Evolutionary conservation across 2,329 filamentous ascomycete genomes (phyloP).

Genomic region (Dactylonectria macrodidyma): DNA sequence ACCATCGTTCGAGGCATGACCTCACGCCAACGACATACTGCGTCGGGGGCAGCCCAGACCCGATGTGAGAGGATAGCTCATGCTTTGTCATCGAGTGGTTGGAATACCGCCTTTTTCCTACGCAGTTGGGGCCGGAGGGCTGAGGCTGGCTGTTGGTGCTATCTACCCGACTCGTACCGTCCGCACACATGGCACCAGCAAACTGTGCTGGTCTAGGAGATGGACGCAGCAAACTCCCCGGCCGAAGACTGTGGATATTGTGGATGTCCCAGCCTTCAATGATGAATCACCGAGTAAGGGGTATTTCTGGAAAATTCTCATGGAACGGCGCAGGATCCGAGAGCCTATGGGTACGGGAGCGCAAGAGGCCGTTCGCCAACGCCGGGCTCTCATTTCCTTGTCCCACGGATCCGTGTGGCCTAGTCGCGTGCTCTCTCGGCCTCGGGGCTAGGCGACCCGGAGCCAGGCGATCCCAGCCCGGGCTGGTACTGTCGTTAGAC

Average conservation of each 20-base stretch:
- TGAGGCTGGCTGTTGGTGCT: not conserved
- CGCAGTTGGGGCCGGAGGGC: not conserved
- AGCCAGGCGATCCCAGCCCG: not conserved
- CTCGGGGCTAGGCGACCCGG: not conserved
- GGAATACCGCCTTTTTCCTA: not conserved
- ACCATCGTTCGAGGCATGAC: conserved; percentile 37
- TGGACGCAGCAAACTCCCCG: conserved; percentile 2
- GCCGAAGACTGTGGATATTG: conserved; percentile 16
- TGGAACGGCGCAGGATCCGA: not conserved
- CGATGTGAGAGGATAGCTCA: not conserved
- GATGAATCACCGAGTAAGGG: not conserved
- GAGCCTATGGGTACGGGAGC: not conserved
- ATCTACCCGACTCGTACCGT: not conserved
- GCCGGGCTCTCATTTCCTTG: conserved; percentile 10
- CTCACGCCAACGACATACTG: conserved; percentile 26
- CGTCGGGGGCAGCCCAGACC: conserved; percentile 23
- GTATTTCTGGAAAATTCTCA: conserved; percentile 5
- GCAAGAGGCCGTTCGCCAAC: conserved; percentile 3
- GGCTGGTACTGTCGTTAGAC: not conserved
- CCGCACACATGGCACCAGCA: not conserved
- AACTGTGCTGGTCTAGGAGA: conserved; percentile 1
- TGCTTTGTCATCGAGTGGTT: conserved; percentile 14
- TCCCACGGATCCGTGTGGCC: not conserved
- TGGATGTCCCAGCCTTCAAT: conserved; percentile 16
- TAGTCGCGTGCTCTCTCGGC: conserved; percentile 1